Evolutionary conservation across 2,329 filamentous ascomycete species (phyloP).

Genomic region (Coniochaeta prunicola): DNA sequence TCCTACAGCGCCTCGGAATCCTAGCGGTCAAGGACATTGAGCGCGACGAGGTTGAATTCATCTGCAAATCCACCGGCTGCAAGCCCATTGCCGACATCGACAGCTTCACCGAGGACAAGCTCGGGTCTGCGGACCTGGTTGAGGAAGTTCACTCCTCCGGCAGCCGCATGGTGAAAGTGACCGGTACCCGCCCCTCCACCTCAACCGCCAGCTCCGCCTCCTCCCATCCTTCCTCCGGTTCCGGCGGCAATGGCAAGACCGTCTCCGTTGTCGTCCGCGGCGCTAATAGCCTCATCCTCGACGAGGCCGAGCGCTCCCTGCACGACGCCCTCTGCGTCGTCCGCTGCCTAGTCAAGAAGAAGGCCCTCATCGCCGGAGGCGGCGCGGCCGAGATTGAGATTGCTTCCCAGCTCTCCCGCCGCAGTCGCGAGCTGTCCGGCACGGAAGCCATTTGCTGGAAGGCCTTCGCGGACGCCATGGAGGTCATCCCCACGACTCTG

Average conservation of each 20-base stretch:
- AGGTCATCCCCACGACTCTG: conserved; percentile 92
- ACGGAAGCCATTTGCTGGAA: conserved; percentile 99
- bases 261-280: conserved; percentile 92
- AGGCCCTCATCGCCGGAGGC: conserved; percentile 94
- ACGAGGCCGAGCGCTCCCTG: conserved; percentile 92
- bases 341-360: conserved; percentile 97
- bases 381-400: conserved; percentile 97
- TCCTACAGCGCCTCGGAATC: conserved; percentile 94
- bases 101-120: conserved; percentile 97
- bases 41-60: conserved; percentile 96
- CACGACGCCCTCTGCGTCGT: conserved; percentile 98
- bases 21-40: conserved; percentile 96
- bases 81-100: conserved; percentile 98
- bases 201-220: background rate
- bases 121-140: conserved; percentile 85
- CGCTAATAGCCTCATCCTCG: conserved; percentile 88
- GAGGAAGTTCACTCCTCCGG: conserved; percentile 87
- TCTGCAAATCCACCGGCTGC: conserved; percentile 98
- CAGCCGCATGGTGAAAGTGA: conserved; percentile 89
- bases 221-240: background rate
- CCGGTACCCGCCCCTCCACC: conserved; percentile 73
- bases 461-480: conserved; percentile 94
- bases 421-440: conserved; percentile 74
- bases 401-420: conserved; percentile 75
- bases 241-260: conserved; percentile 51